Evolutionary conservation across 75 land plant species (phyloP).

Genomic region (Azolla pinnata): DNA sequence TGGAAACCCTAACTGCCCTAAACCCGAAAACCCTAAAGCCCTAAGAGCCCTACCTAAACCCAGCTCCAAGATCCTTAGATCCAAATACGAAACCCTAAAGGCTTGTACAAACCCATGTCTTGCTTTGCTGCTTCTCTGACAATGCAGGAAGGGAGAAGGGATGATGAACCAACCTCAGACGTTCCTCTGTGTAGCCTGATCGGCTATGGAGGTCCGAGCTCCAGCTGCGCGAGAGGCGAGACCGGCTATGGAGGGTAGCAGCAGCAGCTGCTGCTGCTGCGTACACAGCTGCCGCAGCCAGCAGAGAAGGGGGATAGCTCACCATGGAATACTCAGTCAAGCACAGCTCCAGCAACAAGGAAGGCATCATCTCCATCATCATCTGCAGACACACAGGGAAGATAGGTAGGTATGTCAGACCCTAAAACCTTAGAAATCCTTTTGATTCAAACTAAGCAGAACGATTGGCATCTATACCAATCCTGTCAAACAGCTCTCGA

Average conservation of each 20-base stretch:
- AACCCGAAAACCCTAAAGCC: too few relatives aligned
- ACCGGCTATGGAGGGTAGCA: conserved; percentile 1
- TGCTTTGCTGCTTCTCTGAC: too few relatives aligned
- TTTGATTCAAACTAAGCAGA: too few relatives aligned
- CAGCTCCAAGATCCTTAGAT: too few relatives aligned
- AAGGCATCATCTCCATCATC: conserved; percentile 61
- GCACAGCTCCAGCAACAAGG: conserved; percentile 51
- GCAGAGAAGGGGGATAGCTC: conserved; percentile 25
- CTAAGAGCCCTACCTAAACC: too few relatives aligned
- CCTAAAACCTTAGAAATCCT: too few relatives aligned
- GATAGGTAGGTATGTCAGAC: too few relatives aligned
- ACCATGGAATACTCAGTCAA: conserved; percentile 32
- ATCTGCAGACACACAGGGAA: background rate
- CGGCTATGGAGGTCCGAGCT: conserved; percentile 23
- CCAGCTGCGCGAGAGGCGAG: conserved; percentile 12
- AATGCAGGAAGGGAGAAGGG: background rate
- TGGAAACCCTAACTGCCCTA: too few relatives aligned
- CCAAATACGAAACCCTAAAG: too few relatives aligned
- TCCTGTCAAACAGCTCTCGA: too few relatives aligned
- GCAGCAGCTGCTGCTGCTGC: conserved; percentile 27
- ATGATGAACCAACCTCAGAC: conserved; percentile 12
- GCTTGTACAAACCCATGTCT: too few relatives aligned
- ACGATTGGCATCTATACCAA: too few relatives aligned
- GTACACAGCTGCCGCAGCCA: conserved; percentile 36
- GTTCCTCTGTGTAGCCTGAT: conserved; percentile 24